Evolutionary conservation across 1,284 basidiomycete genomes (phyloP), one percentile per base, ranked within the genome.

Genomic region (Pascua sp.): DNA sequence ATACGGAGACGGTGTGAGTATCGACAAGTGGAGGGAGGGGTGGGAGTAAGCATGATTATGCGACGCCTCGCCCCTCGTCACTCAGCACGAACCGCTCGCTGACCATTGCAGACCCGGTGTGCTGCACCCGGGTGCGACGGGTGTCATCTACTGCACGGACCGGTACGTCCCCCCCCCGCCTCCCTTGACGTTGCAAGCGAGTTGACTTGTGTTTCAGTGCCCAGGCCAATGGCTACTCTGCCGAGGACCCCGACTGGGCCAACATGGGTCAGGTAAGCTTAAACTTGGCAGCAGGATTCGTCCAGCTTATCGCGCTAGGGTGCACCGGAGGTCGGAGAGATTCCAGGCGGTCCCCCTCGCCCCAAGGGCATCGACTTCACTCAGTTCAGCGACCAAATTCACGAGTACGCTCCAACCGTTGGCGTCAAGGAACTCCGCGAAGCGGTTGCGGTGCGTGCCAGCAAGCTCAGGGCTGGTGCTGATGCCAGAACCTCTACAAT

Each of bases 321-420:
- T 1, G 58, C 58, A 11, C 58, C 60, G 0, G 49, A 61, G 47
- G 53, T 54, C 18, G 92, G 91, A 0, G 84, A 85, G 11, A 86
- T 97, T 58, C 89, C 89, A 2, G 83, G 85, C 49, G 88, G 86
- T 2, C 82, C 85, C 0, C 76, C 82, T 18, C 85, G 90, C 42
- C 87, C 87, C 1, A 81, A 81, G 5, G 79, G 80, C 7, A 77
- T 81, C 53, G 75, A 79, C 49, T 82, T 95, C 56, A 76, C 81
- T 38, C 70, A 84, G 18, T 89, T 90, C 71, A 15, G n/a, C 47
- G 44, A 50, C 42, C n/a, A 17, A 12, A 87, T 90, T 42, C 81
- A 93, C 68, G 91, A 95, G 77, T 96, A 96, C 68, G 93, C 90
- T 1, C 92, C 94, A 0, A 95, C 92, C 2, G 90, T 91, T 1